These are phyloP conservation scores for Lodderomyces oxycetoniae DNA, from an alignment of 1,139 yeast genomes.

Conservation along the genomic window DNA sequence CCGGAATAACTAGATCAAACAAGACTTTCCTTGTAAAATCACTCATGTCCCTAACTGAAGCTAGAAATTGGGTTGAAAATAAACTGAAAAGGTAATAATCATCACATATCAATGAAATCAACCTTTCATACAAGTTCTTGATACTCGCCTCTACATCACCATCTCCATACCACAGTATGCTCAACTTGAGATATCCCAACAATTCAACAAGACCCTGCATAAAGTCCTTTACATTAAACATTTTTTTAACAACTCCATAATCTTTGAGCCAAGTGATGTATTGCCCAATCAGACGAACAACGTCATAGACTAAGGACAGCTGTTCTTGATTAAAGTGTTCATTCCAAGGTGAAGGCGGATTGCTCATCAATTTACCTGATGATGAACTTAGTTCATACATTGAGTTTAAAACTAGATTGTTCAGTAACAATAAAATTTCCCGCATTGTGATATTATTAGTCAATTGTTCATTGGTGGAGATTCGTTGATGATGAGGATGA, in stretches of 20 bases:
- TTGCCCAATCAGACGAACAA: constrained; percentile 32
- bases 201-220: constrained; percentile 39
- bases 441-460: constrained; percentile 23
- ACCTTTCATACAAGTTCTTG: constrained; percentile 20
- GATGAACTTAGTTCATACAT: constrained; percentile 28
- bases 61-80: constrained; percentile 20
- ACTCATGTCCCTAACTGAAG: constrained; percentile 18
- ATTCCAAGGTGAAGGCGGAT: constrained; percentile 34
- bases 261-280: constrained; percentile 29
- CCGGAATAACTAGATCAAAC: constrained; percentile 35
- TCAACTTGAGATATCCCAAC: constrained; percentile 30
- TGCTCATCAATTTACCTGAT: constrained; percentile 34
- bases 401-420: constrained; percentile 36
- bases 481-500: too few species aligned
- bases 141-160: constrained; percentile 20
- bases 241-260: constrained; percentile 18
- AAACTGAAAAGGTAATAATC: constrained; percentile 31
- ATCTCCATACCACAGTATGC: constrained; percentile 23
- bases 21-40: constrained; percentile 29
- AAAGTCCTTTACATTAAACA: constrained; percentile 31
- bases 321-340: constrained; percentile 14
- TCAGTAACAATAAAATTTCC: constrained; percentile 36
- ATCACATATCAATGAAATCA: constrained; percentile 24
- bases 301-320: constrained; percentile 27
- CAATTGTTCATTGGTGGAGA: neutral